Percentiles rank a stretch among this genome's conserved stretches.
These are phyloP conservation scores for Amanita brunnescens DNA, from an alignment of 768 basidiomycete genomes.

Conservation along the genomic window DNA sequence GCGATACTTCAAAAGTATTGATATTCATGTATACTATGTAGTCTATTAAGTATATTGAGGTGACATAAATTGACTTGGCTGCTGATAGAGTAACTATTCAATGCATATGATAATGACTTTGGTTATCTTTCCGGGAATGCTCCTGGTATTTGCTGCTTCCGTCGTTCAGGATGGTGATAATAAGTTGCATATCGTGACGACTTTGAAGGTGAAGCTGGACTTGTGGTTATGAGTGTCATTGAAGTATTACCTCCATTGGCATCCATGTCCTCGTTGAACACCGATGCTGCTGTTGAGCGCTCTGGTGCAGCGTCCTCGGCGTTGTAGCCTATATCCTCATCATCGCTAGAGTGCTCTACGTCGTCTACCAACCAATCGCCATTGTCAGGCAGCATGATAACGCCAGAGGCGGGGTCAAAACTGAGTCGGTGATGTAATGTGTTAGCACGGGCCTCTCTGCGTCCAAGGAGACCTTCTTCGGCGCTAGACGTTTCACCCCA, in stretches of 20 bases:
- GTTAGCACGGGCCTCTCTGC: neutral
- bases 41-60: neutral
- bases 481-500: constrained; percentile 42
- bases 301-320: constrained; percentile 18
- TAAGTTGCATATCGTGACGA: constrained; percentile 67
- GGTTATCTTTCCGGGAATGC: constrained; percentile 37
- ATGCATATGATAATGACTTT: neutral
- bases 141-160: constrained; percentile 50
- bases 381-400: constrained; percentile 80
- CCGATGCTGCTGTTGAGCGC: constrained; percentile 20
- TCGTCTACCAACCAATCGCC: constrained; percentile 47
- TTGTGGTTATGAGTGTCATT: constrained; percentile 7
- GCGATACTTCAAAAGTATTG: neutral
- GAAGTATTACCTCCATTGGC: constrained; percentile 7
- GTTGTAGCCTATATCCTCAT: constrained; percentile 42
- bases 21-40: neutral
- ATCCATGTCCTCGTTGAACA: constrained; percentile 12
- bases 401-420: constrained; percentile 80
- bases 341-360: constrained; percentile 38
- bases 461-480: constrained; percentile 1
- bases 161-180: constrained; percentile 78
- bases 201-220: constrained; percentile 28
- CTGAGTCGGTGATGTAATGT: constrained; percentile 56
- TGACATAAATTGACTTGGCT: neutral
- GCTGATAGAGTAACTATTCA: neutral